phyloP scores from a whole-genome alignment of 768 basidiomycete species.

The Russula abietina region DNA sequence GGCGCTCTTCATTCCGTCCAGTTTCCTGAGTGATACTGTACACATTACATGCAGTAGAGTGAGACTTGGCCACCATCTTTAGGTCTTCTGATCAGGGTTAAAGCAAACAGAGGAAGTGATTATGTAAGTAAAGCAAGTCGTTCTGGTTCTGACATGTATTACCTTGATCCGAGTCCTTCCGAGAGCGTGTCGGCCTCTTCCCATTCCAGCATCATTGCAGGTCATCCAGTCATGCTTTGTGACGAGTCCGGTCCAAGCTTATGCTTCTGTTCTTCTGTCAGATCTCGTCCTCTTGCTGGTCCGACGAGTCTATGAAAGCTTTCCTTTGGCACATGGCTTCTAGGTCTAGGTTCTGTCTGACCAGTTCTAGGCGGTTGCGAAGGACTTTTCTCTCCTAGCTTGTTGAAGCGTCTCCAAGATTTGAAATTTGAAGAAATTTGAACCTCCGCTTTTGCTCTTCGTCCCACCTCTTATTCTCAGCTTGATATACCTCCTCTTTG shows the following conservation, averaged over 20 bases:
- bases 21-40: neutral
- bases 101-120: neutral
- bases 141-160: too few relatives aligned
- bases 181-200: neutral
- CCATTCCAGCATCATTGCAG: neutral
- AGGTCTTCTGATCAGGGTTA: neutral
- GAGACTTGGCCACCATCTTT: neutral
- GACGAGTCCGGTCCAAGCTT: neutral
- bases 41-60: neutral
- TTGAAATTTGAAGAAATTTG: too few relatives aligned
- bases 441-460: neutral
- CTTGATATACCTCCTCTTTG: too few relatives aligned
- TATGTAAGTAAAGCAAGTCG: neutral
- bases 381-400: neutral
- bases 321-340: neutral
- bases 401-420: neutral
- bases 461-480: conserved; percentile 1
- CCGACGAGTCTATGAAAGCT: neutral
- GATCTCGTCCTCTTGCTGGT: neutral
- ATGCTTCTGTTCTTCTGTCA: neutral
- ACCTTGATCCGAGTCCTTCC: too few relatives aligned
- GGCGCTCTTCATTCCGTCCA: neutral
- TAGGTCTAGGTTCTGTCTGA: neutral
- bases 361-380: neutral
- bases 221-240: too few relatives aligned